Base-by-base conservation (phyloP, 164 flowering plant species). In the Liquidambar formosana region DNA sequence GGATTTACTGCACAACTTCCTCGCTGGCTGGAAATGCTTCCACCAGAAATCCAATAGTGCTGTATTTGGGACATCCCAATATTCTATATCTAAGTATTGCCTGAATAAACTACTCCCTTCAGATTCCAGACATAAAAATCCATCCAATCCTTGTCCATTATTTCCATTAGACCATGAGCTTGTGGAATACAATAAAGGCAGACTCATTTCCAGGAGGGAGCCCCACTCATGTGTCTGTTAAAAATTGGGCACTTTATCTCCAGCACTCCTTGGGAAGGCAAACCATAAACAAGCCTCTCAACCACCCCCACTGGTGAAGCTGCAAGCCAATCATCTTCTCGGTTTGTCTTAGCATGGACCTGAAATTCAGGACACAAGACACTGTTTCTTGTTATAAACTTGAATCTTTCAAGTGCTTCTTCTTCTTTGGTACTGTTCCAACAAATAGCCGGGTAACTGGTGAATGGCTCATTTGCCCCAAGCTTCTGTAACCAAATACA, bases 11-110 rank as follows among this genome's bases (percentile, higher is more conserved):
- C 69, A 81, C 12, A 83, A 19, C 65, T 85, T 88, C 74, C 58
- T 85, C 21, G 87, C 89, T 5, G 93, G 95, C 51, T 73, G 79
- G 12, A 90, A 90, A 82, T 90, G 84, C 14, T 82, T 76, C 86
- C 83, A 87, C 96, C 93, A 90, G 65, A 88, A 90, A 67, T 88
- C 96, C 49, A 82, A 76, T 27, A 88, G 71, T 5, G 85, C 91
- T 14, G 67, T 49, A 71, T 79, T 76, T 63, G 88, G 5, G 21
- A 68, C 46, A 28, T 81, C 77, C 91, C 90, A 90, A 28, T 88
- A 88, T 13, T 79, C 76, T 22, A 10, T n/a, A 69, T 88, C 79
- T n/a, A 90, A 73, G 22, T 80, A 16, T 19, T 88, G 18, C 67
- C 89, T 79, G 67, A 90, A 85, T 48, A 90, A 75, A 77, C 86